These are phyloP conservation scores for Zalaria obscura DNA, from an alignment of 2,329 filamentous ascomycete species.

Conservation along the genomic window DNA sequence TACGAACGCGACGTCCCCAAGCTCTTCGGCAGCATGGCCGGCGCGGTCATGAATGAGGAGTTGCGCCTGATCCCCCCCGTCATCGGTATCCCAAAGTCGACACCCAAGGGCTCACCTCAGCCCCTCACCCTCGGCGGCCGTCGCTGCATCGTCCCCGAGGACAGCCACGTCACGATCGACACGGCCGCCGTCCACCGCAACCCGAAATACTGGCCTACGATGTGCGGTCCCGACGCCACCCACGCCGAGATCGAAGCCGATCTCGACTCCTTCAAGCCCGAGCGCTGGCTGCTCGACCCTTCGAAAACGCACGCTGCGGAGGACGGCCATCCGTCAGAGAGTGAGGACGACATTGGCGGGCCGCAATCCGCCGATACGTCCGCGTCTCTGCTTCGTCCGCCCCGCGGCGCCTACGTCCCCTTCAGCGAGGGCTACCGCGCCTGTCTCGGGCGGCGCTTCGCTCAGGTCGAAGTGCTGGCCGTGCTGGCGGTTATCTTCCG, in stretches of 20 bases:
- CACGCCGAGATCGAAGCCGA: constrained; percentile 33
- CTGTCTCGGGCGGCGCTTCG: constrained; percentile 41
- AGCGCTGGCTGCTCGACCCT: constrained; percentile 49
- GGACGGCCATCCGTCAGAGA: constrained; percentile 21
- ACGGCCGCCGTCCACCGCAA: constrained; percentile 49
- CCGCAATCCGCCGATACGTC: constrained; percentile 45
- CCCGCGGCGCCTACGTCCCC: constrained; percentile 38
- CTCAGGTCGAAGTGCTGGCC: constrained; percentile 42
- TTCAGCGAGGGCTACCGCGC: constrained; percentile 42
- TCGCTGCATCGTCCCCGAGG: constrained; percentile 43
- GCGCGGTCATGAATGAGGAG: constrained; percentile 65
- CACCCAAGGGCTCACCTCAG: constrained; percentile 32
- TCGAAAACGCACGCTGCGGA: constrained; percentile 13
- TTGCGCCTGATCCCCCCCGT: constrained; percentile 61
- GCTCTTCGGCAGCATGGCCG: constrained; percentile 55
- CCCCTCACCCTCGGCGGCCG: constrained; percentile 44
- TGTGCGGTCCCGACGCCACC: constrained; percentile 1
- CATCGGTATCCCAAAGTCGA: constrained; percentile 55
- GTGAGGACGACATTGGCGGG: constrained; percentile 42
- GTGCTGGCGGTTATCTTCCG: constrained; percentile 38
- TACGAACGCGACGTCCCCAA: constrained; percentile 54
- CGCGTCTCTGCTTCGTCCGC: constrained; percentile 44
- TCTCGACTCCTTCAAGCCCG: constrained; percentile 53
- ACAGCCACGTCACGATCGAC: constrained; percentile 41
- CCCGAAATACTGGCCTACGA: constrained; percentile 54